A percentile compares a stretch with the other conserved stretches of the same genome.
These are phyloP conservation scores for Ceratobasidium sp. DNA, from an alignment of 1,284 basidiomycete species.

Conservation along the genomic window DNA sequence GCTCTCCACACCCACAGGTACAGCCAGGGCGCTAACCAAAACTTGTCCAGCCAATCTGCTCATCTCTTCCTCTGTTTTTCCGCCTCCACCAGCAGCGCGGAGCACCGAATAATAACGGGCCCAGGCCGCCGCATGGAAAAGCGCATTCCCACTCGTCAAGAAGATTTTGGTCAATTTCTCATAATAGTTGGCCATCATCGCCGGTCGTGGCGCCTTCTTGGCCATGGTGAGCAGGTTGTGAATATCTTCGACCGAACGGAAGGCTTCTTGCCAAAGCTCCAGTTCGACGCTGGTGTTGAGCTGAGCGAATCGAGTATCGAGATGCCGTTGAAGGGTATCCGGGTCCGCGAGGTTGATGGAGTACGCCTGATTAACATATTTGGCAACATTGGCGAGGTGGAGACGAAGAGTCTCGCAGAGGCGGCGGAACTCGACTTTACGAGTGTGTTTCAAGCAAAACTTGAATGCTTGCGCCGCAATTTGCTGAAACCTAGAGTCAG, in stretches of 20 bases:
- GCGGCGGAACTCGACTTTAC: constrained; percentile 97
- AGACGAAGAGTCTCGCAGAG: constrained; percentile 96
- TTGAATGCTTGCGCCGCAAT: constrained; percentile 97
- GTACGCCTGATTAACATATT: constrained; percentile 94
- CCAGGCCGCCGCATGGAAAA: constrained; percentile 99
- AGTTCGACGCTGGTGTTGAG: constrained; percentile 98
- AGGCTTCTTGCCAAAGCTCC: constrained; percentile 99
- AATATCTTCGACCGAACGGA: constrained; percentile 97
- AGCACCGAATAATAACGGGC: constrained; percentile 80
- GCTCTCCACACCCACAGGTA: constrained; percentile 77
- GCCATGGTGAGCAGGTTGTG: constrained; percentile 94
- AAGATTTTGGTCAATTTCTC: constrained; percentile 98
- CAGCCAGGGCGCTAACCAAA: constrained; percentile 90
- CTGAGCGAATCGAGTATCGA: constrained; percentile 98
- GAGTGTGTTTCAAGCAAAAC: constrained; percentile 92
- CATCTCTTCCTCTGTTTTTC: constrained; percentile 72
- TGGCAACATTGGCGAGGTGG: constrained; percentile 93
- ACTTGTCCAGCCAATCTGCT: constrained; percentile 89
- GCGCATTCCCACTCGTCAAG: constrained; percentile 87
- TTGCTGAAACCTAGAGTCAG: constrained; percentile 61
- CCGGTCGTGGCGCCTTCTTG: constrained; percentile 88
- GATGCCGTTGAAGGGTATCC: constrained; percentile 94
- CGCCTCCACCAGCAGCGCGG: constrained; percentile 69
- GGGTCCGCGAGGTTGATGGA: constrained; percentile 98
- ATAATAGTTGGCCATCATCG: constrained; percentile 99